phyloP scores from a whole-genome alignment of 2,329 filamentous ascomycete species.

The Fusarium udum region DNA sequence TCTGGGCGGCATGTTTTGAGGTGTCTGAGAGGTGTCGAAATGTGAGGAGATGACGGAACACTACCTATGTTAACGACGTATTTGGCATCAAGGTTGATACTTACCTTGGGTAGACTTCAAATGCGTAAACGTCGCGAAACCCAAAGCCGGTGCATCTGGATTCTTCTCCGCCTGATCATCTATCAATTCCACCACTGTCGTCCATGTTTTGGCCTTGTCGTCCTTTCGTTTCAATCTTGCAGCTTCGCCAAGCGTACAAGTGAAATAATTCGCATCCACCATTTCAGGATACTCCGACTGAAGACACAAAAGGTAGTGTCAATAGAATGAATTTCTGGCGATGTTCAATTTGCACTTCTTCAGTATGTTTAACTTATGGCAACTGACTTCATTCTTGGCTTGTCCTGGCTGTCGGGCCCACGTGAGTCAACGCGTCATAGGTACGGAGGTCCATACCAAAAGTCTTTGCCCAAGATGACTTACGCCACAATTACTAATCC shows the following conservation, averaged over 20 bases:
- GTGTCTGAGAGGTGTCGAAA: constrained; percentile 45
- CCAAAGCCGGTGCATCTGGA: constrained; percentile 57
- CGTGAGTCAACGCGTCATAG: not conserved
- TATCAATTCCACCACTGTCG: constrained; percentile 61
- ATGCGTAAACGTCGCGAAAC: constrained; percentile 52
- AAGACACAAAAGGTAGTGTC: rapidly evolving
- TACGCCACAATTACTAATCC: no score
- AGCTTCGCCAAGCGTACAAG: constrained; percentile 68
- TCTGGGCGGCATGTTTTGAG: constrained; percentile 48
- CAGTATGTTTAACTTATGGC: not conserved
- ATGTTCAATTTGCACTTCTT: no score
- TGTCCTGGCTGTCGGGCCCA: not conserved
- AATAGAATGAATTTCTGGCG: not conserved
- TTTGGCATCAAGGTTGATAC: rapidly evolving
- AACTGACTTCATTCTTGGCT: not conserved
- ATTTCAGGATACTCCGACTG: not conserved
- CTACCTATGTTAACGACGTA: not conserved
- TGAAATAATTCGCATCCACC: constrained; percentile 61
- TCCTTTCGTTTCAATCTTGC: constrained; percentile 45
- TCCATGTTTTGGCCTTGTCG: constrained; percentile 45
- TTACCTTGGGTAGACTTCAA: not conserved
- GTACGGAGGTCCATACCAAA: no score
- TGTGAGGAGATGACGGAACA: constrained; percentile 33
- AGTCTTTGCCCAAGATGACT: no score
- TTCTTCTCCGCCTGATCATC: constrained; percentile 54